phyloP scores from a whole-genome alignment of 495 filamentous ascomycete species.

The Rostrohypoxylon terebratum region DNA sequence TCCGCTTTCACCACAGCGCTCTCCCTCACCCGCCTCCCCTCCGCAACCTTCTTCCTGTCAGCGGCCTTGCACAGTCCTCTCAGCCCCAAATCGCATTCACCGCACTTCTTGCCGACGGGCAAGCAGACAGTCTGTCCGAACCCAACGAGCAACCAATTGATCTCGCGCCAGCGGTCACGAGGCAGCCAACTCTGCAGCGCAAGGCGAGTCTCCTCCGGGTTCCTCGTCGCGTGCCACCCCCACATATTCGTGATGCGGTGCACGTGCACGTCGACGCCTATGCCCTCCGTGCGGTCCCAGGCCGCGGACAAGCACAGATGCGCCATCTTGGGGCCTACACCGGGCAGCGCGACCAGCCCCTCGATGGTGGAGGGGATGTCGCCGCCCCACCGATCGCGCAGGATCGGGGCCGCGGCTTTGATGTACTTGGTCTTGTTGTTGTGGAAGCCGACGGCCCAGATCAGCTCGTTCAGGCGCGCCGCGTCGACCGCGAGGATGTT shows the following conservation, averaged over 20 bases:
- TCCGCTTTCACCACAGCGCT: slow-evolving; percentile 39
- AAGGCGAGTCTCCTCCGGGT: slow-evolving; percentile 84
- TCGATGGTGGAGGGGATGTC: slow-evolving; percentile 89
- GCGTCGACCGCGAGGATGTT: slow-evolving; percentile 82
- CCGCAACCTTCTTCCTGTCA: slow-evolving; percentile 64
- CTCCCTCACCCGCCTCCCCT: slow-evolving; percentile 58
- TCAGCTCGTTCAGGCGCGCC: slow-evolving; percentile 78
- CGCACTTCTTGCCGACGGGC: slow-evolving; percentile 82
- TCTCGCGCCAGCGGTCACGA: slow-evolving; percentile 89
- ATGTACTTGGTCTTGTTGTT: slow-evolving; percentile 95
- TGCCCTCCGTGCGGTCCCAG: slow-evolving; percentile 69
- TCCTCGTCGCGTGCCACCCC: slow-evolving; percentile 87
- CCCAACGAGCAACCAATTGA: slow-evolving; percentile 91
- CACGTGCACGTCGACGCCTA: slow-evolving; percentile 76
- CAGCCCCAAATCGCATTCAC: slow-evolving; percentile 81
- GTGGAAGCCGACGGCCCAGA: slow-evolving; percentile 89
- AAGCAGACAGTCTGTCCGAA: slow-evolving; percentile 88
- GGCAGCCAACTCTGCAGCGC: slow-evolving; percentile 88
- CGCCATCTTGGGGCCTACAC: slow-evolving; percentile 98
- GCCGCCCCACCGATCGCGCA: slow-evolving; percentile 72
- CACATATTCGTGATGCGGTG: slow-evolving; percentile 96
- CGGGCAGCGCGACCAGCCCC: slow-evolving; percentile 82
- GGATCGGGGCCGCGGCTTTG: slow-evolving; percentile 77
- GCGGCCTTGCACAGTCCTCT: slow-evolving; percentile 82
- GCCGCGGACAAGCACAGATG: slow-evolving; percentile 84